A percentile compares a stretch with the other conserved stretches of the same genome.
Evolutionary conservation across 352 stramenopile genomes (phyloP).

Genomic region (Globisporangium takayamanum): DNA sequence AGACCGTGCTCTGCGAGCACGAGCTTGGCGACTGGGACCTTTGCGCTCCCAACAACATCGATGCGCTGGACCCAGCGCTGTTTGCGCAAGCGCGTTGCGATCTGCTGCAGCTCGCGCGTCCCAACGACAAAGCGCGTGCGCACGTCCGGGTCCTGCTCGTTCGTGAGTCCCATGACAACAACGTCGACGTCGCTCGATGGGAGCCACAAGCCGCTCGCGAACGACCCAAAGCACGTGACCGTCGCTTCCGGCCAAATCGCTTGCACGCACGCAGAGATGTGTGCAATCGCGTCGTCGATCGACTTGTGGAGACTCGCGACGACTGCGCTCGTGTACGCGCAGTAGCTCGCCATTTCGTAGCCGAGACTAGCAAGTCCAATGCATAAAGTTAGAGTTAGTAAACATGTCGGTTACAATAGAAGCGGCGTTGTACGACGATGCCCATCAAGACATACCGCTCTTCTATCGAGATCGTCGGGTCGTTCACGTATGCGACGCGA

Average conservation of each 20-base stretch:
- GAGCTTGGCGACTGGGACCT: slow-evolving; percentile 84
- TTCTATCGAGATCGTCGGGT: slow-evolving; percentile 26
- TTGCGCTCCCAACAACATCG: slow-evolving; percentile 74
- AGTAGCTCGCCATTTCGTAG: slow-evolving; percentile 60
- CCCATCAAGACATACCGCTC: slow-evolving; percentile 16
- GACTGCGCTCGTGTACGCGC: slow-evolving; percentile 48
- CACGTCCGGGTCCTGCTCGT: slow-evolving; percentile 28
- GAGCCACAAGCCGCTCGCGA: slow-evolving; percentile 82
- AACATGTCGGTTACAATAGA: background rate
- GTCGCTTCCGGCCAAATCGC: slow-evolving; percentile 70
- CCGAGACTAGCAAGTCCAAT: slow-evolving; percentile 22
- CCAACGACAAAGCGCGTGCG: slow-evolving; percentile 41
- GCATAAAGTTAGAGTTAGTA: background rate
- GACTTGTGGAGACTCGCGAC: slow-evolving; percentile 44
- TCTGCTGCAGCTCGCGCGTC: slow-evolving; percentile 48
- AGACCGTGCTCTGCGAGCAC: slow-evolving; percentile 49
- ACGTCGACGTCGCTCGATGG: slow-evolving; percentile 87
- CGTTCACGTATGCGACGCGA: slow-evolving; percentile 24
- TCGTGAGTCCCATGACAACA: slow-evolving; percentile 67
- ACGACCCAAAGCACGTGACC: slow-evolving; percentile 78
- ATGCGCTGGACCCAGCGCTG: slow-evolving; percentile 76
- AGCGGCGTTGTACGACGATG: too few species aligned
- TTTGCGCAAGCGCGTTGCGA: slow-evolving; percentile 36
- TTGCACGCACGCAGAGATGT: slow-evolving; percentile 57
- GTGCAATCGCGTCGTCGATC: slow-evolving; percentile 69